These are phyloP conservation scores for Ceratobasidium sp. DNA, from an alignment of 1,284 basidiomycete genomes.

Conservation along the genomic window DNA sequence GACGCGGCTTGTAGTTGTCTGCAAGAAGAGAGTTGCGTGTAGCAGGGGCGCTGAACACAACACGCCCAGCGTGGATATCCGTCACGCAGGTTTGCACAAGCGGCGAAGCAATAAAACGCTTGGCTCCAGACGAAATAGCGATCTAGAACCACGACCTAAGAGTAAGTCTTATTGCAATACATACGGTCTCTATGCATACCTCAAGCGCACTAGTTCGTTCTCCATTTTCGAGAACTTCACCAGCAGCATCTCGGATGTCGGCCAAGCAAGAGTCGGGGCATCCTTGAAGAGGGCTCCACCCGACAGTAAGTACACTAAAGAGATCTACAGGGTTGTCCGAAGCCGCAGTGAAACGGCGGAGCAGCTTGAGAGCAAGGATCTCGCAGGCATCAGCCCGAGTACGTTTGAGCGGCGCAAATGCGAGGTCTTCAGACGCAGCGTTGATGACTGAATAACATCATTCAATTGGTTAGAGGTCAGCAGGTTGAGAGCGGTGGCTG, in stretches of 20 bases:
- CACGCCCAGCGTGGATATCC: constrained; percentile 76
- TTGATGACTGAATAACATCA: constrained; percentile 53
- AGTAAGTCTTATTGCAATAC: not conserved
- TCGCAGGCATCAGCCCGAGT: constrained; percentile 84
- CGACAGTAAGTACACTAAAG: constrained; percentile 77
- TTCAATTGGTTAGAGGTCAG: not conserved
- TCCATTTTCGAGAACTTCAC: constrained; percentile 63
- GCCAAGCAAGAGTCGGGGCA: constrained; percentile 73
- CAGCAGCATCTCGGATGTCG: constrained; percentile 66
- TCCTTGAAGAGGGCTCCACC: constrained; percentile 83
- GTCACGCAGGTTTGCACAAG: constrained; percentile 84
- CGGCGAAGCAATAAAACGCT: constrained; percentile 79
- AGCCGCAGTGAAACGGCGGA: constrained; percentile 75
- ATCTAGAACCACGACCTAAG: constrained; percentile 62
- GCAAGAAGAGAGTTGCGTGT: constrained; percentile 78
- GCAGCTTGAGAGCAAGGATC: constrained; percentile 85
- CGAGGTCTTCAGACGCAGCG: constrained; percentile 70
- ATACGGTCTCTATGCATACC: constrained; percentile 57
- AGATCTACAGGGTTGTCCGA: constrained; percentile 67
- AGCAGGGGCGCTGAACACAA: constrained; percentile 59
- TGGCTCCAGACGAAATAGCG: constrained; percentile 83
- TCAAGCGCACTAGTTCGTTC: constrained; percentile 81
- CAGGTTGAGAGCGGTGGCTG: constrained; percentile 7
- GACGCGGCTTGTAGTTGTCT: constrained; percentile 85
- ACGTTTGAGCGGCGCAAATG: constrained; percentile 74